Percentiles rank a stretch among this genome's conserved stretches.
Conservation (phyloP, 192 early-diverging fungal species). For the Linnemannia exigua region DNA sequence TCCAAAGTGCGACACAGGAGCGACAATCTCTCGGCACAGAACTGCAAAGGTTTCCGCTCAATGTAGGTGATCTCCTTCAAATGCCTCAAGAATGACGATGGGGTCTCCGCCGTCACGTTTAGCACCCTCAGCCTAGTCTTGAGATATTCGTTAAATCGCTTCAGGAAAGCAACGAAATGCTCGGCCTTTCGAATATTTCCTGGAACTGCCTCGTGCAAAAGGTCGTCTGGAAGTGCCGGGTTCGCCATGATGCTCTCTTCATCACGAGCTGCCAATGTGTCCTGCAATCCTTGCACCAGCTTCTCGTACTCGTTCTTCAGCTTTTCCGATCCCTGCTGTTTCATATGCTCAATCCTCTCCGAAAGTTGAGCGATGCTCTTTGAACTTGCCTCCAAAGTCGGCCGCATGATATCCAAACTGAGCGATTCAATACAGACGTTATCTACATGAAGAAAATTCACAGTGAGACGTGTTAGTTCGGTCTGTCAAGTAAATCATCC, state of each 20-base stretch:
- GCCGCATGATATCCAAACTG: constrained; percentile 93
- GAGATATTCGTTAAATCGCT: constrained; percentile 97
- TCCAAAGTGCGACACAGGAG: constrained; percentile 94
- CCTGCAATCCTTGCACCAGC: constrained; percentile 89
- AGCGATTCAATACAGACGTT: constrained; percentile 99
- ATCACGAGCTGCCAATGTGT: constrained; percentile 79
- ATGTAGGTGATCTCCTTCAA: constrained; percentile 96
- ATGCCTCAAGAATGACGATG: constrained; percentile 93
- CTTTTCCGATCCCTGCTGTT: constrained; percentile 88
- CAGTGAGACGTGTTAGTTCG: not conserved
- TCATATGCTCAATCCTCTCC: constrained; percentile 85
- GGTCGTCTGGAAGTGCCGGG: constrained; percentile 95
- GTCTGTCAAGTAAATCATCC: not conserved
- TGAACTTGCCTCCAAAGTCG: constrained; percentile 91
- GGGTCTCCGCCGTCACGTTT: constrained; percentile 98
- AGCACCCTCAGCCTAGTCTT: constrained; percentile 96
- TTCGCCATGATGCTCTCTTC: constrained; percentile 93
- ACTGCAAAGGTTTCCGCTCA: constrained; percentile 94
- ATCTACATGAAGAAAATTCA: constrained; percentile 65
- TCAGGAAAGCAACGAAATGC: constrained; percentile 97
- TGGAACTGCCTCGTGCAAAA: constrained; percentile 93
- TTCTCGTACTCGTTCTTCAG: constrained; percentile 91
- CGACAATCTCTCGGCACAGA: constrained; percentile 93
- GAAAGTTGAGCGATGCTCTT: constrained; percentile 80
- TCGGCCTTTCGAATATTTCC: constrained; percentile 98